phyloP scores from a whole-genome alignment of 257 asterid genomes.

The Solanum lycopersicoides region DNA sequence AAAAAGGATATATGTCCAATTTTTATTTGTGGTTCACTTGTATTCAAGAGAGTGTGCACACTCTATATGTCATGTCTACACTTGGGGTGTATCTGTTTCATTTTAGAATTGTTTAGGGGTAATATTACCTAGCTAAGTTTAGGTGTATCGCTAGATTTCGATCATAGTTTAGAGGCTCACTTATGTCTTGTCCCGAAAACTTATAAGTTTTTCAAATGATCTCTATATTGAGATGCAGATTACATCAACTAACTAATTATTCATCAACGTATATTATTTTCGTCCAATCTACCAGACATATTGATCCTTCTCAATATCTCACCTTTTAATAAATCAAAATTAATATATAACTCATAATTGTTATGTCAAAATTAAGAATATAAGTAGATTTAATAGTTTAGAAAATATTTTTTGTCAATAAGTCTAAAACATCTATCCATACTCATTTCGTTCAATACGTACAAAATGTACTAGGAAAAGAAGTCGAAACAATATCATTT shows the following conservation, averaged over 20 bases:
- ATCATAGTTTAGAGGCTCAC: neutral
- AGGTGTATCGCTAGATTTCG: too few relatives aligned
- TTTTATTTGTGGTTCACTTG: too few relatives aligned
- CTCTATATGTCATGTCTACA: too few relatives aligned
- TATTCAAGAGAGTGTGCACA: too few relatives aligned
- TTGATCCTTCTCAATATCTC: neutral
- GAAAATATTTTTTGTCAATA: neutral
- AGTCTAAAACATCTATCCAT: neutral
- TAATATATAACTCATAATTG: too few relatives aligned
- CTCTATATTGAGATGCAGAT: neutral
- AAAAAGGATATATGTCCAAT: too few relatives aligned
- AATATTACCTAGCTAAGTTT: too few relatives aligned
- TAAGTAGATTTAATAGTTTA: too few relatives aligned
- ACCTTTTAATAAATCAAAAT: neutral
- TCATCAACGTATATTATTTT: neutral
- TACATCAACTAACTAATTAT: neutral
- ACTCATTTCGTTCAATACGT: too few relatives aligned
- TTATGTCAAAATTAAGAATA: neutral
- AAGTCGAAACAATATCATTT: neutral
- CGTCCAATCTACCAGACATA: neutral
- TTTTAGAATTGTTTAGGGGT: too few relatives aligned
- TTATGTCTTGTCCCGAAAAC: neutral
- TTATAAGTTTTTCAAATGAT: neutral
- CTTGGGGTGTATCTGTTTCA: too few relatives aligned
- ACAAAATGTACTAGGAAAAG: neutral